phyloP scores from a whole-genome alignment of 2,329 filamentous ascomycete species.

The Apiospora aurea region DNA sequence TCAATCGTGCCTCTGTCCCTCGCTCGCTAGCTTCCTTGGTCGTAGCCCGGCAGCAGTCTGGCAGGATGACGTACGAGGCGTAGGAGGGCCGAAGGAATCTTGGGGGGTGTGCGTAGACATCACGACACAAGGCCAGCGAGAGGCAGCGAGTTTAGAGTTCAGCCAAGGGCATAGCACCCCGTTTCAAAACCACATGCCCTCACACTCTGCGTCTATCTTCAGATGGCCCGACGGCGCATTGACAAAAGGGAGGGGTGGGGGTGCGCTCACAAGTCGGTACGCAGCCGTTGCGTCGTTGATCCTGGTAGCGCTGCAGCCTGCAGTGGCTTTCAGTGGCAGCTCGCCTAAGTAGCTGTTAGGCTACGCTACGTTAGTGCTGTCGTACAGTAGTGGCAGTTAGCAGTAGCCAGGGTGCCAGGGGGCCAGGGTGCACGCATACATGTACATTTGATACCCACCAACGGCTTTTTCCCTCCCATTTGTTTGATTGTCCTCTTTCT shows the following conservation, averaged over 20 bases:
- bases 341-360: constrained; percentile 14
- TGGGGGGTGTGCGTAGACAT: not conserved
- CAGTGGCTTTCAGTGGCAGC: constrained; percentile 14
- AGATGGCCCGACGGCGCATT: constrained; percentile 14
- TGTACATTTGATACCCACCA: not conserved
- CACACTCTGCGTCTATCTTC: not conserved
- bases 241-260: not conserved
- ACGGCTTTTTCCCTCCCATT: not conserved
- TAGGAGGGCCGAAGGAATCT: not conserved
- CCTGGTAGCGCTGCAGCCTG: constrained; percentile 11
- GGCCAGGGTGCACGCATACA: too few species aligned
- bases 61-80: not conserved
- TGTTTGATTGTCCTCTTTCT: not conserved
- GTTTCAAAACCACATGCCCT: constrained; percentile 21
- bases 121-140: constrained; percentile 9
- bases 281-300: constrained; percentile 16
- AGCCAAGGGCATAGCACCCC: constrained; percentile 12
- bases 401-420: not conserved
- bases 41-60: not conserved
- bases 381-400: not conserved
- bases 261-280: constrained; percentile 6
- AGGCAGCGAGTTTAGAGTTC: not conserved
- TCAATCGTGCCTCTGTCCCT: not conserved
- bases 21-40: not conserved
- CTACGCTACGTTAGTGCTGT: not conserved